A percentile compares a stretch with the other conserved stretches of the same genome.
Evolutionary conservation across 257 asterid species (phyloP).

Genomic region (Sherardia arvensis): DNA sequence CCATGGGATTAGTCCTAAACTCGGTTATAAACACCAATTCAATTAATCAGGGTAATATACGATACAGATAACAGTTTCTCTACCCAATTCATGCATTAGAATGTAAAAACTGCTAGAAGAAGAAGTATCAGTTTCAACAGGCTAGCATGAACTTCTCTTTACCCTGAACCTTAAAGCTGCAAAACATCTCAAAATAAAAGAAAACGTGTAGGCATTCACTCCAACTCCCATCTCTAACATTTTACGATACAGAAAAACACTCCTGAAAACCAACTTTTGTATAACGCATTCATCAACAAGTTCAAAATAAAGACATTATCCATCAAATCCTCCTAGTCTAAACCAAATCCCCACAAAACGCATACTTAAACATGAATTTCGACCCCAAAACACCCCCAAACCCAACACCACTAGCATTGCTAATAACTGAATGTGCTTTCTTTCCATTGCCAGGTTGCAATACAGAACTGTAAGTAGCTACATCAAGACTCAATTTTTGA

Average conservation of each 20-base stretch:
- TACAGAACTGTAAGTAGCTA: slow-evolving; percentile 12
- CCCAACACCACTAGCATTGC: not conserved
- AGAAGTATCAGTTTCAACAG: slow-evolving; percentile 19
- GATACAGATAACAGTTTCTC: too few species aligned
- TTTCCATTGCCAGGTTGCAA: slow-evolving; percentile 22
- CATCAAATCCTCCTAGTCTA: slow-evolving; percentile 17
- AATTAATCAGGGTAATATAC: too few species aligned
- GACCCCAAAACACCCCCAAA: slow-evolving; percentile 13
- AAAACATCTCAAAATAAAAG: slow-evolving; percentile 20
- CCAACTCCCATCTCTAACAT: slow-evolving; percentile 19
- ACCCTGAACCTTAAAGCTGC: slow-evolving; percentile 19
- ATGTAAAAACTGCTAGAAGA: too few species aligned
- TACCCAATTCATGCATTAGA: too few species aligned
- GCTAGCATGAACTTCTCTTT: slow-evolving; percentile 17
- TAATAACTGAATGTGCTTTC: slow-evolving; percentile 17
- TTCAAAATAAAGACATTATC: slow-evolving; percentile 23
- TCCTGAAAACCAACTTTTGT: slow-evolving; percentile 19
- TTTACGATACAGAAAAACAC: slow-evolving; percentile 10
- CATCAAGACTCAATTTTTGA: slow-evolving; percentile 14
- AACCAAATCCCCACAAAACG: slow-evolving; percentile 19
- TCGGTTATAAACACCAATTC: too few species aligned
- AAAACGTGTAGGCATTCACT: slow-evolving; percentile 19
- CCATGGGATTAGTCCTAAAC: not conserved
- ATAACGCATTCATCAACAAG: slow-evolving; percentile 23
- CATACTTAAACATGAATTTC: slow-evolving; percentile 20